Evolutionary conservation across 2,329 filamentous ascomycete genomes (phyloP).

Genomic region (Drechslera avenae): DNA sequence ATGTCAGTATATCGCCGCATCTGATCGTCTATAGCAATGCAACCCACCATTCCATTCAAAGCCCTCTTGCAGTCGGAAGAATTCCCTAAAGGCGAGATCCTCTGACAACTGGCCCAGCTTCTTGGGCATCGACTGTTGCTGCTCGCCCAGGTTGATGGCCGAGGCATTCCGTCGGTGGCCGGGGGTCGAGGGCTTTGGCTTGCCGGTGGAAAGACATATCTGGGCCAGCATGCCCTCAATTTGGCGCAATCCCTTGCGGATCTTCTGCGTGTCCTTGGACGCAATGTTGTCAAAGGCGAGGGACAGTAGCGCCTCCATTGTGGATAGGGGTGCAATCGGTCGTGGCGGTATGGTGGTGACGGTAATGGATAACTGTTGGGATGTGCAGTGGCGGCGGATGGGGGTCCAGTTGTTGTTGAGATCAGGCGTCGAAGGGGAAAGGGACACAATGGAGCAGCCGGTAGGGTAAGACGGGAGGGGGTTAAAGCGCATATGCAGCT

Average conservation of each 20-base stretch:
- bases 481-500: slow-evolving; percentile 41
- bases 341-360: slow-evolving; percentile 10
- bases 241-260: slow-evolving; percentile 91
- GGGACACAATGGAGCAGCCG: slow-evolving; percentile 24
- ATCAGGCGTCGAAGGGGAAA: slow-evolving; percentile 11
- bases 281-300: slow-evolving; percentile 96
- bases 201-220: slow-evolving; percentile 74
- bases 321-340: slow-evolving; percentile 16
- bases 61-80: slow-evolving; percentile 94
- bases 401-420: slow-evolving; percentile 15
- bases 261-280: slow-evolving; percentile 85
- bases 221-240: slow-evolving; percentile 93
- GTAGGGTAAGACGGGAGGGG: slow-evolving; percentile 18
- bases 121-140: slow-evolving; percentile 43
- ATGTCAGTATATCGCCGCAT: neutral
- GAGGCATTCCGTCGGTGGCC: slow-evolving; percentile 46
- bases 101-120: slow-evolving; percentile 71
- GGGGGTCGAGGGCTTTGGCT: slow-evolving; percentile 39
- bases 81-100: slow-evolving; percentile 91
- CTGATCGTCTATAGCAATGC: neutral
- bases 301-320: slow-evolving; percentile 89
- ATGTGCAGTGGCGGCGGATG: slow-evolving; percentile 9
- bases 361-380: slow-evolving; percentile 5
- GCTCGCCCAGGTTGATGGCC: slow-evolving; percentile 43
- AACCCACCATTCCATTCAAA: slow-evolving; percentile 88